phyloP scores from a whole-genome alignment of 2,329 filamentous ascomycete genomes.

The Beauveria sp. region DNA sequence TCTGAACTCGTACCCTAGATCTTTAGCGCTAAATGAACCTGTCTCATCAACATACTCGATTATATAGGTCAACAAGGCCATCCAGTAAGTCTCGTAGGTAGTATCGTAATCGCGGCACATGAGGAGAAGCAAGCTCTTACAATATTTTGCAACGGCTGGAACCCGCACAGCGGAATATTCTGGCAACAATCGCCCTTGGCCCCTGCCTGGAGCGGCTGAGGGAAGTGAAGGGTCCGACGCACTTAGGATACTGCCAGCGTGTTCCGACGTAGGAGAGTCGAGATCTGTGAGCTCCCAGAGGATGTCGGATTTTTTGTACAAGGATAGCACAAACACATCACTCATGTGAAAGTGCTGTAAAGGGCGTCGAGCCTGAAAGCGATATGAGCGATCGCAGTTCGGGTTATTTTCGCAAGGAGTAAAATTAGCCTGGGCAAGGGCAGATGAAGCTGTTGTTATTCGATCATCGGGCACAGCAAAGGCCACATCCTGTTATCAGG shows the following conservation, averaged over 20 bases:
- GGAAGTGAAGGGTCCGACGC: neutral
- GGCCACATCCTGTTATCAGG: neutral
- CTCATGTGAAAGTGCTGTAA: neutral
- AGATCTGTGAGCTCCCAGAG: slow-evolving; percentile 1
- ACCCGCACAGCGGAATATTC: neutral
- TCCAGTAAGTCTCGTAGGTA: neutral
- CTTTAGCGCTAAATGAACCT: neutral
- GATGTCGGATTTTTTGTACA: neutral
- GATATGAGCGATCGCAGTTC: neutral
- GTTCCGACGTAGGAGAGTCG: neutral
- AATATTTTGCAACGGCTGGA: neutral
- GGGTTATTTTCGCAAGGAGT: neutral
- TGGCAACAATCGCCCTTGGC: neutral
- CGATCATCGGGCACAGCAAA: neutral
- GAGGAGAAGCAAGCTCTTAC: neutral
- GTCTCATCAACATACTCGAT: neutral
- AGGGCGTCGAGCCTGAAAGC: neutral
- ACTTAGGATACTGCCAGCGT: neutral
- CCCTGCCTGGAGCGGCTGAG: neutral
- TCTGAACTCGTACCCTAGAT: neutral
- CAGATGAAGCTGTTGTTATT: slow-evolving; percentile 1
- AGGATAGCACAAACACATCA: neutral
- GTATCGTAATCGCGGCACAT: neutral
- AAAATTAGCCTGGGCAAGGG: neutral
- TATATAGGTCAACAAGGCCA: neutral